Evolutionary conservation across 306 rosid genomes (phyloP), one percentile per base, ranked within the genome.

Genomic region (Lablab purpureus): DNA sequence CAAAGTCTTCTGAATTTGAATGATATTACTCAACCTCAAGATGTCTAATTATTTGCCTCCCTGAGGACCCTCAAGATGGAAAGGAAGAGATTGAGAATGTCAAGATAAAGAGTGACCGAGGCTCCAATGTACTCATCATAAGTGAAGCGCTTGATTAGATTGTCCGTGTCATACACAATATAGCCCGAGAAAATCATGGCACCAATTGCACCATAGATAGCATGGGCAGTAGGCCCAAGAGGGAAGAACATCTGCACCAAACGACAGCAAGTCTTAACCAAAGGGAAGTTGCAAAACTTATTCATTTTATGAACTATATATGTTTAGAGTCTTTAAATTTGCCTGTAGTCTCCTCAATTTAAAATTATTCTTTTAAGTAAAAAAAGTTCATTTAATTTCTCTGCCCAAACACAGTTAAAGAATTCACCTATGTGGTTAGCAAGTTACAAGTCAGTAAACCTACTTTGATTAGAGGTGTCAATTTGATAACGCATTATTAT

Each of bases 91-190:
- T 94, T 94, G 68, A 94, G 89, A 27, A 94, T 86, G 81, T 94
- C 97, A 18, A 94, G 91, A 75, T 94, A 92, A 52, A 92, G 99
- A 32, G 95, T 89, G 70, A 94, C 86, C 2, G 99, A 89, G 71
- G 99, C 99, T 83, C 97, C 95, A 64, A 94, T 94, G 86, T 94
- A 92, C 76, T 91, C 92, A 13, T 94, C 99, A 40, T 94, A 92
- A 0, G 96, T 90, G 71, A 89, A 91, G 52, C 97, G 94, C 86
- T 94, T 92, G 84, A 94, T 94, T 68, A 94, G 90, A 80, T 92
- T 89, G 81, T 91, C 92, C 0, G 99, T 94, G 85, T 92, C 99
- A 19, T 92, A 94, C 14, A 94, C 91, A 9, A 92, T 85, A 68
- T 92, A 92, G 8, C 97, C 99, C 14, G 95, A 87, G 90, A 92